Percentiles rank a stretch among this genome's conserved stretches.
phyloP scores from a whole-genome alignment of 2,329 filamentous ascomycete genomes.

The Penicillium sp. region DNA sequence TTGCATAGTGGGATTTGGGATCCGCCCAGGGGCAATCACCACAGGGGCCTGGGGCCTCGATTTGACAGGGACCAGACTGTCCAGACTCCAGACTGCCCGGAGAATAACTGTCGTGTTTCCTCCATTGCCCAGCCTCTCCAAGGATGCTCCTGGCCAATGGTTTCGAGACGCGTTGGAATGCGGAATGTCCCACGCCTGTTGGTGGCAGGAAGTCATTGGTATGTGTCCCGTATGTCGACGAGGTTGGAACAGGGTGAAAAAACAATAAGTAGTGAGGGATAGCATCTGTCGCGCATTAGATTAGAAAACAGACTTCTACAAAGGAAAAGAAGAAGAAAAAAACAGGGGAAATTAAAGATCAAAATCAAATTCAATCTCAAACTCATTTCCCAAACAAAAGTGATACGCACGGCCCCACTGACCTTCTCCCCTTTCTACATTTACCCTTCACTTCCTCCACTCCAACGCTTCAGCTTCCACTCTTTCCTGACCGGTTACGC shows the following conservation, averaged over 20 bases:
- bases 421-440: not conserved
- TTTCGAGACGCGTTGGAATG: conserved; percentile 20
- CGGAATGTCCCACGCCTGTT: conserved; percentile 20
- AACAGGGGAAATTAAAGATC: not conserved
- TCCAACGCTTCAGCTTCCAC: conserved; percentile 4
- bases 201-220: conserved; percentile 18
- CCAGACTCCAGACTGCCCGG: conserved; percentile 1
- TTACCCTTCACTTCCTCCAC: conserved; percentile 5
- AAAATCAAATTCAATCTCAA: not conserved
- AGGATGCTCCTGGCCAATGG: conserved; percentile 6
- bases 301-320: not conserved
- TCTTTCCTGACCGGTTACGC: conserved; percentile 19
- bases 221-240: conserved; percentile 13
- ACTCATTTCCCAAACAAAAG: not conserved
- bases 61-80: not conserved
- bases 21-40: conserved; percentile 13
- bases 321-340: not conserved
- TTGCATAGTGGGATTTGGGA: conserved; percentile 12
- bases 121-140: conserved; percentile 16
- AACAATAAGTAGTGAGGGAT: conserved; percentile 17
- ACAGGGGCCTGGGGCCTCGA: not conserved
- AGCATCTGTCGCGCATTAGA: not conserved
- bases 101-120: conserved; percentile 9
- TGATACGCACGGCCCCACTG: conserved; percentile 16
- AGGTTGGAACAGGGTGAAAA: conserved; percentile 14